phyloP scores from a whole-genome alignment of 2,329 filamentous ascomycete genomes.

The Apiospora marii region DNA sequence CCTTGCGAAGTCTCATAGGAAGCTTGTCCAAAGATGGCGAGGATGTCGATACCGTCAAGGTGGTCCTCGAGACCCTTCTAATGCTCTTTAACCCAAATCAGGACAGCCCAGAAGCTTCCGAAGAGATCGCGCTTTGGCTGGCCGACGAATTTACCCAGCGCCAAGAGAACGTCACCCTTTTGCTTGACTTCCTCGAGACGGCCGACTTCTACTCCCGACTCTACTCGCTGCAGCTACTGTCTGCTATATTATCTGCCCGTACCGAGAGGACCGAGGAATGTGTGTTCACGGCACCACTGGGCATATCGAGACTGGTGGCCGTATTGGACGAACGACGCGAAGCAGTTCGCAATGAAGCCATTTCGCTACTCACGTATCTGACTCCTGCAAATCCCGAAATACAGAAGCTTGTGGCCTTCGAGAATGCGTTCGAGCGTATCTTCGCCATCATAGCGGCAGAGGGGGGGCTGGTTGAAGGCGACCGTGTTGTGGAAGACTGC shows the following conservation, averaged over 20 bases:
- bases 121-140: slow-evolving; percentile 94
- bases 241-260: slow-evolving; percentile 83
- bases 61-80: slow-evolving; percentile 91
- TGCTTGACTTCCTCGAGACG: slow-evolving; percentile 88
- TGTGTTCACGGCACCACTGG: slow-evolving; percentile 86
- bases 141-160: slow-evolving; percentile 98
- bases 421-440: slow-evolving; percentile 88
- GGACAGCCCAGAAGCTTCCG: slow-evolving; percentile 87
- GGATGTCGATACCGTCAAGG: slow-evolving; percentile 95
- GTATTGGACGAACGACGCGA: slow-evolving; percentile 87
- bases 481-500: slow-evolving; percentile 90
- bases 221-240: slow-evolving; percentile 88
- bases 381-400: slow-evolving; percentile 88
- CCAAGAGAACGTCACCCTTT: slow-evolving; percentile 92
- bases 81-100: slow-evolving; percentile 84
- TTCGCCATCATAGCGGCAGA: slow-evolving; percentile 85
- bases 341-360: slow-evolving; percentile 84
- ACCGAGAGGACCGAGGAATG: slow-evolving; percentile 95
- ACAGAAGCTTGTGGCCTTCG: slow-evolving; percentile 94
- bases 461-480: slow-evolving; percentile 82
- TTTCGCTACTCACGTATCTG: slow-evolving; percentile 86
- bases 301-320: slow-evolving; percentile 84
- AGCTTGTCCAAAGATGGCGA: slow-evolving; percentile 87
- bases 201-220: slow-evolving; percentile 89
- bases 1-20: slow-evolving; percentile 86